Evolutionary conservation across 2,329 filamentous ascomycete genomes (phyloP), one percentile per base, ranked within the genome.

Genomic region (Paraphaeosphaeria minitans): DNA sequence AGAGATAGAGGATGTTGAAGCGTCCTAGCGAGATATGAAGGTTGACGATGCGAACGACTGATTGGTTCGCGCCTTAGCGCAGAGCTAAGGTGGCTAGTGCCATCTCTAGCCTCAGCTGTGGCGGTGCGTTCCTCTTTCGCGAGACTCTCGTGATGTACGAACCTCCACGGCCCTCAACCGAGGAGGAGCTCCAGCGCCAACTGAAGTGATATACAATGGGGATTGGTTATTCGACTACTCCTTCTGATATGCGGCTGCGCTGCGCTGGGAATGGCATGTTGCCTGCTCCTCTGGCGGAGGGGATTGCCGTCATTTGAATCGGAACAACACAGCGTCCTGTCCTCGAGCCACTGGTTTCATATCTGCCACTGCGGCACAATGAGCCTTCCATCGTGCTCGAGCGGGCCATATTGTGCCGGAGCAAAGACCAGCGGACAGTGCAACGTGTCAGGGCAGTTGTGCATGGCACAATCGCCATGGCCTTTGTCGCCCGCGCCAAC

Each of bases 71-170:
- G 10, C 10, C 31, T 42, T 61, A 62, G 61, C 64, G 57, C 60
- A 59, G 55, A 47, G 55, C 60, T 54, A 60, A 41, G 16, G 14
- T 4, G 27, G 14, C 54, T 64, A 65, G 60, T 62, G 53, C 47
- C 31, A 14, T 24, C 31, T 55, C 31, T 7, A 46, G 43, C 43
- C 43, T 14, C 43, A 46, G 12, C 22, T 24, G 24, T 48, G 27
- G 56, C 54, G 41, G 55, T 37, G 52, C 57, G 63, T 62, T 58
- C 53, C 49, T 29, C 21, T 60, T 65, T 65, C 63, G 66, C 53
- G 63, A 60, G 53, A 62, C 55, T 58, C 65, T 64, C 60, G 65
- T 52, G 37, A 24, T 37, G 13, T 2, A 16, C 24, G 19, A 29
- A 35, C 19, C 16, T 21, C 24, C 24, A 27, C 24, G 24, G 3